These are phyloP conservation scores for Monilinia polystroma DNA, from an alignment of 2,329 filamentous ascomycete species.

Conservation along the genomic window DNA sequence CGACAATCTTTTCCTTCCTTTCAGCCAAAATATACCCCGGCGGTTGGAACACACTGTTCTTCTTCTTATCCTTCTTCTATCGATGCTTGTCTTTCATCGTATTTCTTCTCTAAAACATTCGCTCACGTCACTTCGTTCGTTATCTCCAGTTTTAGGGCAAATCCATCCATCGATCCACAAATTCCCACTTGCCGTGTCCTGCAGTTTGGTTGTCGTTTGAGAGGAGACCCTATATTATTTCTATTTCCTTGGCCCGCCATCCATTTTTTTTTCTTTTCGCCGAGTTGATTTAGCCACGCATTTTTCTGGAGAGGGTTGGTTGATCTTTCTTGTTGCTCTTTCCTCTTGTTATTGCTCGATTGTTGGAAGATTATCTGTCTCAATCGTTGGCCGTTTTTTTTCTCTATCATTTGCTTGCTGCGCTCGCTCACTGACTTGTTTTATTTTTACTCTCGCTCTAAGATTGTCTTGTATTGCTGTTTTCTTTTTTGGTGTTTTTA, in stretches of 20 bases:
- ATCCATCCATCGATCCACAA: conserved; percentile 16
- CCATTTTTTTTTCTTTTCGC: conserved; percentile 12
- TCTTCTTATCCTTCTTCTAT: background rate
- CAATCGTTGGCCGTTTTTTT: conserved; percentile 18
- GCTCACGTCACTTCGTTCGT: conserved; percentile 20
- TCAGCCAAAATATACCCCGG: conserved; percentile 9
- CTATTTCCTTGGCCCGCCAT: conserved; percentile 15
- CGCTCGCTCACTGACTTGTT: conserved; percentile 15
- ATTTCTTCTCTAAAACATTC: background rate
- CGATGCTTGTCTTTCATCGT: background rate
- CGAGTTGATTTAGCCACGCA: conserved; percentile 12
- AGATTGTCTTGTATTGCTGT: conserved; percentile 2
- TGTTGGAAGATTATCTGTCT: conserved; percentile 1
- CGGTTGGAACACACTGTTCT: background rate
- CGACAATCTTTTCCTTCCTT: conserved; percentile 5
- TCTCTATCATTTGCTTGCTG: conserved; percentile 14
- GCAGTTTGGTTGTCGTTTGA: conserved; percentile 13
- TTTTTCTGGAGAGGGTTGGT: conserved; percentile 11
- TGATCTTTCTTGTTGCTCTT: conserved; percentile 13
- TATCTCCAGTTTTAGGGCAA: conserved; percentile 18
- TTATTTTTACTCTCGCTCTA: background rate
- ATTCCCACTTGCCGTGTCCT: conserved; percentile 14
- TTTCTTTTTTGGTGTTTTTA: conserved; percentile 15
- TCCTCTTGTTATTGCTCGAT: background rate
- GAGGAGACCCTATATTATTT: conserved; percentile 1